Evolutionary conservation across 2,329 filamentous ascomycete species (phyloP), one percentile per base, ranked within the genome.

Genomic region (Beauveria brongniartii): DNA sequence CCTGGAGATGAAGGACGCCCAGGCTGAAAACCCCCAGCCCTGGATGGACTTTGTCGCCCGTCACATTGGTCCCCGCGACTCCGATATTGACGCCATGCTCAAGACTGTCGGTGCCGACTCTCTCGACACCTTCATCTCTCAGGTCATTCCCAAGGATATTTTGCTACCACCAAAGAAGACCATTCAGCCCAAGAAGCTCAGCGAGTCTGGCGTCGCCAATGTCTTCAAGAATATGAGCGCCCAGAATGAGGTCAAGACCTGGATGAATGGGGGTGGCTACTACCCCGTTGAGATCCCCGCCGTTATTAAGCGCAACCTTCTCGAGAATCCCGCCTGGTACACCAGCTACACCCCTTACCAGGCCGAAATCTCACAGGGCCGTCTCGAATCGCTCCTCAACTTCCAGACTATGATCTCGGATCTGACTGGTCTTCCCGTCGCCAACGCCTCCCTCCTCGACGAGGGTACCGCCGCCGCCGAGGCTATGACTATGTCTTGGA

Each of bases 341-440:
- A 97, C 93, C 46, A 96, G 92, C 77, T 97, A 97, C 74, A 97
- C 93, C 0, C 93, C 93, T 18, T 97, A 97, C 75, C 93, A 97
- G 77, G 89, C 93, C 2, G 93, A 97, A 77, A 96, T 97, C 78
- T 96, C 92, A 73, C 93, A 97, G 77, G 93, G 93, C 41, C 87
- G 93, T 60, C 77, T 97, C 64, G 91, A 97, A 80, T 96, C 91
- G 6, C 79, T 97, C 59, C 80, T 97, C 64, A 97, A 97, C 80
- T 97, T 92, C 78, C 93, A 97, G 79, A 97, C 93, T 20, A 81
- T 97, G 78, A 88, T 96, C 9, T 86, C 87, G 2, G 93, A 97
- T 71, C 79, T 97, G 65, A 97, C 93, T 0, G 91, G 85, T 1
- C 82, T 97, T 34, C 85, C 90, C 24, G 91, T 97, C 65, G 85